phyloP scores from a whole-genome alignment of 495 filamentous ascomycete species.

The Hyaloscypha hepaticicola region DNA sequence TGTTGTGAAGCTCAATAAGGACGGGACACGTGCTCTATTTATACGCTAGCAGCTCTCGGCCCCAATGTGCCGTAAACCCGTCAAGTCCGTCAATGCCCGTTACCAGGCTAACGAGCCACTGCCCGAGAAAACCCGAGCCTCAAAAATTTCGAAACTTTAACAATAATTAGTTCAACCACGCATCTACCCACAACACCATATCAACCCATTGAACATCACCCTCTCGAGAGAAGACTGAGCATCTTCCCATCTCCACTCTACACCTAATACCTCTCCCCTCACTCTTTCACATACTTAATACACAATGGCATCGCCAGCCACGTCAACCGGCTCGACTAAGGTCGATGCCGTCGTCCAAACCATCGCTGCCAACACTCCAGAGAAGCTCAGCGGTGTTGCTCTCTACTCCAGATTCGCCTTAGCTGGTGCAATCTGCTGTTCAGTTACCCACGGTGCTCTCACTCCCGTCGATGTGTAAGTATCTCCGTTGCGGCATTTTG shows the following conservation, averaged over 20 bases:
- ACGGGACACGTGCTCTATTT: not conserved
- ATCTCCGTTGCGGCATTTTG: not conserved
- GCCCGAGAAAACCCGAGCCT: not conserved
- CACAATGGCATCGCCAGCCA: conserved; percentile 44
- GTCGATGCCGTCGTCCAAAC: conserved; percentile 39
- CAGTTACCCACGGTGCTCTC: conserved; percentile 77
- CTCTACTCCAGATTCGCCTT: conserved; percentile 66
- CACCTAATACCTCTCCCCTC: conserved; percentile 25
- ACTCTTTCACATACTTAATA: conserved; percentile 23
- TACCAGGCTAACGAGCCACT: not conserved
- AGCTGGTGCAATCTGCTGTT: conserved; percentile 81
- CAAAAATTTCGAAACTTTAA: conserved; percentile 1
- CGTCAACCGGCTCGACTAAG: conserved; percentile 42
- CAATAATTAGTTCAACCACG: not conserved
- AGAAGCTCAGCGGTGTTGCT: conserved; percentile 34
- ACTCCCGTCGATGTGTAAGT: conserved; percentile 90
- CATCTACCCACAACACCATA: not conserved
- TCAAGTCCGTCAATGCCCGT: not conserved
- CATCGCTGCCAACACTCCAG: conserved; percentile 41
- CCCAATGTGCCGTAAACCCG: not conserved
- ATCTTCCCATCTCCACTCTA: conserved; percentile 29
- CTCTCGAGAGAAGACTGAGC: conserved; percentile 12
- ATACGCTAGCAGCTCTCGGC: not conserved
- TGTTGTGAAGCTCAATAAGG: not conserved
- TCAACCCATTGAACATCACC: conserved; percentile 8